phyloP scores from a whole-genome alignment of 2,329 filamentous ascomycete genomes.

The Talaromyces sp. region DNA sequence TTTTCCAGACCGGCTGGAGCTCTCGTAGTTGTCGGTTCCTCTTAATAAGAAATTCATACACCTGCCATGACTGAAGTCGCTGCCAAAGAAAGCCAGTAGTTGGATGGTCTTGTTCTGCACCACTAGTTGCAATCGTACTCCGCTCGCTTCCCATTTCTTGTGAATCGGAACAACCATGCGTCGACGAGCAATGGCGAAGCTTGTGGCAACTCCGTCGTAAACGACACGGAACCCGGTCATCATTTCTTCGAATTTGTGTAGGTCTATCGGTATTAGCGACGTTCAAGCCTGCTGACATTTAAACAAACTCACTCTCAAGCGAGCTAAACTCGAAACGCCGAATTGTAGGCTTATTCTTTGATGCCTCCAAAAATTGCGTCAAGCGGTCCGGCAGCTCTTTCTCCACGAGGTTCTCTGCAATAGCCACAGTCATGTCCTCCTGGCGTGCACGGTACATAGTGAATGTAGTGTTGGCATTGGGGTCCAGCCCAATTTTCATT shows the following conservation, averaged over 20 bases:
- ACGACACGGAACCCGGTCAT: slow-evolving; percentile 76
- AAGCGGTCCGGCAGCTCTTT: slow-evolving; percentile 63
- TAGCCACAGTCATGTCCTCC: slow-evolving; percentile 70
- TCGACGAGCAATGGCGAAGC: slow-evolving; percentile 76
- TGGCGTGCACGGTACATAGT: slow-evolving; percentile 70
- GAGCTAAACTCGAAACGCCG: slow-evolving; percentile 68
- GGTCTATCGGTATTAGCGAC: slow-evolving; percentile 43
- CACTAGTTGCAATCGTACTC: slow-evolving; percentile 75
- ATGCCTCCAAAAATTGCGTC: slow-evolving; percentile 58
- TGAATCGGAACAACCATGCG: slow-evolving; percentile 89
- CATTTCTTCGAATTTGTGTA: slow-evolving; percentile 75
- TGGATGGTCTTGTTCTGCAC: slow-evolving; percentile 71
- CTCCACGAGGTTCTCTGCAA: slow-evolving; percentile 64
- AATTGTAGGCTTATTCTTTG: slow-evolving; percentile 60
- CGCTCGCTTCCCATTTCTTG: slow-evolving; percentile 88
- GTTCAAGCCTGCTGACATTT: too few species aligned
- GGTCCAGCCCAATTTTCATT: slow-evolving; percentile 63
- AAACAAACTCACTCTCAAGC: slow-evolving; percentile 37
- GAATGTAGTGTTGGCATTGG: slow-evolving; percentile 59
- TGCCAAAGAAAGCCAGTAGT: slow-evolving; percentile 74
- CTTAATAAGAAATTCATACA: slow-evolving; percentile 88
- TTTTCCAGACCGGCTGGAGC: slow-evolving; percentile 61
- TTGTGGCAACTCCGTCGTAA: slow-evolving; percentile 66
- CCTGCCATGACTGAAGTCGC: slow-evolving; percentile 79
- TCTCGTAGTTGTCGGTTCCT: slow-evolving; percentile 78